phyloP scores from a whole-genome alignment of 768 basidiomycete species.

The Rhizopogon salebrosus region DNA sequence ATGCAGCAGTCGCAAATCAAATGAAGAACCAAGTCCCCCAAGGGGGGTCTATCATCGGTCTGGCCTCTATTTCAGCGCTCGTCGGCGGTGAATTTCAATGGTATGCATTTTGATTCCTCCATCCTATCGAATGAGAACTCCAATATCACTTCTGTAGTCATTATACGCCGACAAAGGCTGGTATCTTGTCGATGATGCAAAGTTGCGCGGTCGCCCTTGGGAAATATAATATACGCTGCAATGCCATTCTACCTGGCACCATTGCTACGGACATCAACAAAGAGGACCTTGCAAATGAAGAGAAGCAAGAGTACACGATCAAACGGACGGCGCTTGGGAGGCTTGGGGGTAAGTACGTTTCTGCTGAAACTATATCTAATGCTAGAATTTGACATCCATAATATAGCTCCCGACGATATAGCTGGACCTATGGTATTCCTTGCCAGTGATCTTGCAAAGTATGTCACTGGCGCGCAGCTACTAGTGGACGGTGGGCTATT shows the following conservation, averaged over 20 bases:
- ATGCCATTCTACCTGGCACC: slow-evolving; percentile 70
- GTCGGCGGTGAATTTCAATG: slow-evolving; percentile 73
- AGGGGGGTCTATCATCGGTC: slow-evolving; percentile 70
- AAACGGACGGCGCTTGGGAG: slow-evolving; percentile 62
- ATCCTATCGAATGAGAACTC: background rate
- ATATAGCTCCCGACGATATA: slow-evolving; percentile 57
- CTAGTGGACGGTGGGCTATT: slow-evolving; percentile 73
- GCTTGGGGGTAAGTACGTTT: slow-evolving; percentile 46
- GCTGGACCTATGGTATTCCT: slow-evolving; percentile 74
- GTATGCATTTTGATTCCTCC: slow-evolving; percentile 23
- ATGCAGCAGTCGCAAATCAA: slow-evolving; percentile 60
- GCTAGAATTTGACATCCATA: background rate
- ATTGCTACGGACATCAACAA: slow-evolving; percentile 77
- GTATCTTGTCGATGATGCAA: slow-evolving; percentile 74
- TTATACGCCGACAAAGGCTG: slow-evolving; percentile 79
- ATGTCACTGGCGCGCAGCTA: slow-evolving; percentile 61
- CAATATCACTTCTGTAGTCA: slow-evolving; percentile 34
- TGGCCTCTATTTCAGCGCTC: slow-evolving; percentile 75
- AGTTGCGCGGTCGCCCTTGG: slow-evolving; percentile 73
- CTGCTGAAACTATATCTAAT: background rate
- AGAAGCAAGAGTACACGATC: slow-evolving; percentile 59
- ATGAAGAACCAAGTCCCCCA: slow-evolving; percentile 67
- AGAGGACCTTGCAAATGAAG: slow-evolving; percentile 57
- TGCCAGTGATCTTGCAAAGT: slow-evolving; percentile 64
- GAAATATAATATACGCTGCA: slow-evolving; percentile 71